Base-by-base conservation (phyloP, 352 stramenopile genomes). In the Pythium apleroticum region DNA sequence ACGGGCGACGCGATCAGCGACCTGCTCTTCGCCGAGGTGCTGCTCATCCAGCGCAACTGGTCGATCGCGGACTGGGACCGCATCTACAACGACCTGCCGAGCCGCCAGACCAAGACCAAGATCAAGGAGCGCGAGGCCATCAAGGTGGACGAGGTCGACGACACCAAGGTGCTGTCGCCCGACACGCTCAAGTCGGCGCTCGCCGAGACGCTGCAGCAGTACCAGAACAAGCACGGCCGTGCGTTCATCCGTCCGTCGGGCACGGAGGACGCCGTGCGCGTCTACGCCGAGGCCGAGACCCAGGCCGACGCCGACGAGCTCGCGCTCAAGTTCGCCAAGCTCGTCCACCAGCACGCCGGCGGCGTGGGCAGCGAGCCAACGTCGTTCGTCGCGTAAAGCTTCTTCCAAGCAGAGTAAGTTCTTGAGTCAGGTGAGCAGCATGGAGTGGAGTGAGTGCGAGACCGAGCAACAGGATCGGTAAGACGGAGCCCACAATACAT, bases 1-100 rank as follows among this genome's bases (percentile, higher is more conserved):
- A 98, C 98, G 17, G 97, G 98, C 52, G 97, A 99, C 79, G 97
- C 98, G 17, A 81, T 99, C 63, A 98, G 90, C 65, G 97, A 99
- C 76, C 65, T 99, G 67, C 77, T 99, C 19, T 90, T 99, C 64
- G 90, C 98, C 22, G 96, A 99, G 76, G 95, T 93, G 27, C 84
- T 98, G 64, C 80, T 99, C 28, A 79, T 91, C 11, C 84, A 98
- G 57, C 81, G 88, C 57, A 84, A 91, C 66, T 97, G 88, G 93
- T 83, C 75, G 56, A 84, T 97, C 52, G 80, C 89, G 39, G 79
- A 97, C 57, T 99, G 97, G 97, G 84, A 97, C 61, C 74, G 70
- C 25, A 81, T 99, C 43, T 99, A 99, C 80, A 69, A 76, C 46
- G 97, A 99, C 73, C 79, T 99, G 62, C 97, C 97, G 11, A 95